Percentiles rank a stretch among this genome's conserved stretches.
These are phyloP conservation scores for Aspergillus bertholletiae DNA, from an alignment of 495 filamentous ascomycete species.

Conservation along the genomic window DNA sequence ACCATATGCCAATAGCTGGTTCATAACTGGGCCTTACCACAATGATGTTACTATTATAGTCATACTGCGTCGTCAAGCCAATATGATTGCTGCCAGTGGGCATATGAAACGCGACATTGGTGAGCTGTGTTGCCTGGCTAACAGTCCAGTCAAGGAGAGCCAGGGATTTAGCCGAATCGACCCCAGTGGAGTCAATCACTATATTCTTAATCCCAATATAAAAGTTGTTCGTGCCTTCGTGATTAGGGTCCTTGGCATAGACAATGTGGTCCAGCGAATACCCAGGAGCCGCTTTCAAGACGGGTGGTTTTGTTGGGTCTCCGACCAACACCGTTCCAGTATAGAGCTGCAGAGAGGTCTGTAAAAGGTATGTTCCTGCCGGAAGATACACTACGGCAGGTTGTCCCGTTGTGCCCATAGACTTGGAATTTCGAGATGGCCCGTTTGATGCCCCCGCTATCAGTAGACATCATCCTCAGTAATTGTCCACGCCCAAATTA, in stretches of 20 bases:
- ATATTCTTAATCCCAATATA: slow-evolving; percentile 43
- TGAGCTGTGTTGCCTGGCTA: slow-evolving; percentile 65
- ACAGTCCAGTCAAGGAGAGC: slow-evolving; percentile 59
- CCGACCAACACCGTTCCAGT: slow-evolving; percentile 41
- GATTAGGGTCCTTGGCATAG: slow-evolving; percentile 34
- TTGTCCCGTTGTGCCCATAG: slow-evolving; percentile 41
- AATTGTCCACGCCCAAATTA: not conserved
- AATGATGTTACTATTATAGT: slow-evolving; percentile 43
- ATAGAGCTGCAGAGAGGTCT: slow-evolving; percentile 30
- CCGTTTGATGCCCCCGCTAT: slow-evolving; percentile 23
- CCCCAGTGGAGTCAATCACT: slow-evolving; percentile 31
- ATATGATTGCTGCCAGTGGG: slow-evolving; percentile 48
- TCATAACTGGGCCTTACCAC: slow-evolving; percentile 11
- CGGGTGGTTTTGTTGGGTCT: slow-evolving; percentile 30
- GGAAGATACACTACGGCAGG: slow-evolving; percentile 48
- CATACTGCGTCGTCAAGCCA: slow-evolving; percentile 67
- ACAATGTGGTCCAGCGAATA: slow-evolving; percentile 28
- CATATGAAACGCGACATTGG: slow-evolving; percentile 73
- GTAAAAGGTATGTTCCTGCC: slow-evolving; percentile 39
- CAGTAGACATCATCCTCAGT: not conserved
- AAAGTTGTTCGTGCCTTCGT: slow-evolving; percentile 34
- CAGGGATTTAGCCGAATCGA: slow-evolving; percentile 21
- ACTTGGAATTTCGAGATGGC: slow-evolving; percentile 22
- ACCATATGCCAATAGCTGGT: no score
- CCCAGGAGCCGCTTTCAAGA: slow-evolving; percentile 26